These are phyloP conservation scores for Calocybe indica DNA, from an alignment of 768 basidiomycete species.

Conservation along the genomic window DNA sequence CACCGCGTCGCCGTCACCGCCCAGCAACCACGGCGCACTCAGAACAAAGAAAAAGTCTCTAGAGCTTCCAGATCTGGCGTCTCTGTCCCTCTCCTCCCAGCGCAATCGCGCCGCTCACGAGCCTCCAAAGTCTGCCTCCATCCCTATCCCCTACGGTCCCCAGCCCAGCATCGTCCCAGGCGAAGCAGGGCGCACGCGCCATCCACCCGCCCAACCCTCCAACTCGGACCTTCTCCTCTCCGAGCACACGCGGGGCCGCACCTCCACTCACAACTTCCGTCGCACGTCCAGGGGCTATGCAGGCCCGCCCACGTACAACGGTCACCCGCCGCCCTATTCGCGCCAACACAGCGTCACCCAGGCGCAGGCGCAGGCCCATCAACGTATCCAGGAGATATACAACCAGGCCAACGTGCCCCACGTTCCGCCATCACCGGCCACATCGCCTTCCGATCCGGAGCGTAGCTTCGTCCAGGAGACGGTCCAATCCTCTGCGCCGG, in stretches of 20 bases:
- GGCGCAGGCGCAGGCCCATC: slow-evolving; percentile 12
- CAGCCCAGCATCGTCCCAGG: slow-evolving; percentile 16
- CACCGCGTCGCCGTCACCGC: too few relatives aligned
- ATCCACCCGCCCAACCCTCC: slow-evolving; percentile 21
- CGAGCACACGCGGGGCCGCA: slow-evolving; percentile 14
- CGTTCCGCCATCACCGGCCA: slow-evolving; percentile 1
- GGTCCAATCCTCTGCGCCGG: slow-evolving; percentile 24
- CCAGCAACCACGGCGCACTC: too few relatives aligned
- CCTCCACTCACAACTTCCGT: slow-evolving; percentile 16
- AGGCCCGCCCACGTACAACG: slow-evolving; percentile 30
- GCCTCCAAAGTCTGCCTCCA: slow-evolving; percentile 27
- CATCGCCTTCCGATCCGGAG: slow-evolving; percentile 9
- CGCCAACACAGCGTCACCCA: too few relatives aligned
- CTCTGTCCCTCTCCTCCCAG: slow-evolving; percentile 21
- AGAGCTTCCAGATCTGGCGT: slow-evolving; percentile 67
- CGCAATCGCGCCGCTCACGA: slow-evolving; percentile 7
- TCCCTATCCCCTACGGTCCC: slow-evolving; percentile 30
- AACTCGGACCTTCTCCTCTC: slow-evolving; percentile 22
- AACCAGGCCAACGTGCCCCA: slow-evolving; percentile 16
- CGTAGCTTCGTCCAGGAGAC: slow-evolving; percentile 48
- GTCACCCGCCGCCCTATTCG: slow-evolving; percentile 17
- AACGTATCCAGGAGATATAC: slow-evolving; percentile 42
- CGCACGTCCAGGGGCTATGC: slow-evolving; percentile 24
- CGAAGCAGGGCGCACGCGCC: slow-evolving; percentile 16
- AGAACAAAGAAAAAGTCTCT: slow-evolving; percentile 59